A percentile compares a stretch with the other conserved stretches of the same genome.
phyloP scores from a whole-genome alignment of 2,329 filamentous ascomycete genomes.

The Pseudonectria buxi region DNA sequence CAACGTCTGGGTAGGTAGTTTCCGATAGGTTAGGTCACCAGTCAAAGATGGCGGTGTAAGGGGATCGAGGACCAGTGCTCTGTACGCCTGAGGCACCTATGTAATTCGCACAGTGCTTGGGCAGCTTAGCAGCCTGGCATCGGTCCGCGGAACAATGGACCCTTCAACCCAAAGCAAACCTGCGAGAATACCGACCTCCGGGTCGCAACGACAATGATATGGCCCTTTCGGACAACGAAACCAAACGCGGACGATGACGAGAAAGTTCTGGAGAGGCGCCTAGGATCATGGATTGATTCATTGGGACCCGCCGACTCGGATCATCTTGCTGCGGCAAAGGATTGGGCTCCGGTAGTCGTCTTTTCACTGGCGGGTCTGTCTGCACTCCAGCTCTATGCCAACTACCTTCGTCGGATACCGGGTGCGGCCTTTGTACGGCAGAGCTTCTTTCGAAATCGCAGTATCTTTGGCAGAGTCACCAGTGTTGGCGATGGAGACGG shows the following conservation, averaged over 20 bases:
- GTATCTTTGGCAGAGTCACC: conserved; percentile 78
- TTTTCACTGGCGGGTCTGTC: conserved; percentile 33
- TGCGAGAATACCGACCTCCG: conserved; percentile 14
- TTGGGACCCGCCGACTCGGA: conserved; percentile 23
- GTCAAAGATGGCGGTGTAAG: not conserved
- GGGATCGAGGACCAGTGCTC: not conserved
- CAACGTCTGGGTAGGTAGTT: no score
- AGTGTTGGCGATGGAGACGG: conserved; percentile 95
- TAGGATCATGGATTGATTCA: conserved; percentile 34
- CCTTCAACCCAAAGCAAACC: conserved; percentile 1
- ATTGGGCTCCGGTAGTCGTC: conserved; percentile 33
- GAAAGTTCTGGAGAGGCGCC: conserved; percentile 16
- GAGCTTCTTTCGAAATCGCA: conserved; percentile 65
- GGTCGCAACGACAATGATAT: conserved; percentile 33
- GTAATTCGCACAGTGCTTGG: no score
- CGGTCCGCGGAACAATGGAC: conserved; percentile 4
- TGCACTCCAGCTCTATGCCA: conserved; percentile 54
- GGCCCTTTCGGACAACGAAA: conserved; percentile 31
- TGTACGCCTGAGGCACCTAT: not conserved
- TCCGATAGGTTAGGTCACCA: no score
- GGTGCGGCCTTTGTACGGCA: conserved; percentile 69
- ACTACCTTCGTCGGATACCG: conserved; percentile 78
- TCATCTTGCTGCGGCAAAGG: conserved; percentile 29
- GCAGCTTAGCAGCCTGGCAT: conserved; percentile 10
- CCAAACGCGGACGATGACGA: conserved; percentile 16